Percentiles rank a stretch among this genome's conserved stretches.
These are phyloP conservation scores for Bifiguratus adelaidae DNA, from an alignment of 192 early-diverging fungal species.

Conservation along the genomic window DNA sequence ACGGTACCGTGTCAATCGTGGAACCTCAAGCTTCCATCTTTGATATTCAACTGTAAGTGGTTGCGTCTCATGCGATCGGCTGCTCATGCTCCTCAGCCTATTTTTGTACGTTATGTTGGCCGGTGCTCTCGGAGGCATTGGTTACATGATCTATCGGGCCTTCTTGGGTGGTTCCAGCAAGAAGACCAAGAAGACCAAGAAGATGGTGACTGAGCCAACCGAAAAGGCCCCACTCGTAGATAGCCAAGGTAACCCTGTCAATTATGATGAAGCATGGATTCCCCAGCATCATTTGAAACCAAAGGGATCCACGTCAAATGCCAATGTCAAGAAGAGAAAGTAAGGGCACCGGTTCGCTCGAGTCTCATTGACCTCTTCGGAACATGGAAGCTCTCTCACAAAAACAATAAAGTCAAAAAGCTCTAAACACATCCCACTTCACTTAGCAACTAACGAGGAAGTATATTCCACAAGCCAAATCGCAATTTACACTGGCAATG, in stretches of 20 bases:
- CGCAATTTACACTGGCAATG: too few relatives aligned
- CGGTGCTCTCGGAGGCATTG: constrained; percentile 25
- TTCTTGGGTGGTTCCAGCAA: constrained; percentile 27
- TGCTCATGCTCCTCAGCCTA: constrained; percentile 12
- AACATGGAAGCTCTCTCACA: too few relatives aligned
- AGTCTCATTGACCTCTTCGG: too few relatives aligned
- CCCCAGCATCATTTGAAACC: constrained; percentile 29
- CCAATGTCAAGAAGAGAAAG: constrained; percentile 22
- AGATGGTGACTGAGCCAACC: background rate
- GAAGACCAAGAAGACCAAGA: constrained; percentile 7
- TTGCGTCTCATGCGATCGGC: background rate
- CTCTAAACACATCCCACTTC: too few relatives aligned
- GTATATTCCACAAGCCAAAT: too few relatives aligned
- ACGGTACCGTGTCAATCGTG: constrained; percentile 26
- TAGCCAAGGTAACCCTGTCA: background rate
- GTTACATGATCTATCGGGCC: constrained; percentile 29
- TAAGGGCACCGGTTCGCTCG: too few relatives aligned
- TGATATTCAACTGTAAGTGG: constrained; percentile 43
- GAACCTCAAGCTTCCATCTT: constrained; percentile 39
- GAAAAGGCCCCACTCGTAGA: background rate
- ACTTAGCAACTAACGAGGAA: too few relatives aligned
- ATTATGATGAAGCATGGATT: constrained; percentile 42
- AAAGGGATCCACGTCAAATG: constrained; percentile 7
- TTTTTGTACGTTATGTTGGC: constrained; percentile 32
- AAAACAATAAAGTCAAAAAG: too few relatives aligned